Evolutionary conservation across 2,329 filamentous ascomycete species (phyloP), one percentile per base, ranked within the genome.

Genomic region (Pseudocercospora macadamiae): DNA sequence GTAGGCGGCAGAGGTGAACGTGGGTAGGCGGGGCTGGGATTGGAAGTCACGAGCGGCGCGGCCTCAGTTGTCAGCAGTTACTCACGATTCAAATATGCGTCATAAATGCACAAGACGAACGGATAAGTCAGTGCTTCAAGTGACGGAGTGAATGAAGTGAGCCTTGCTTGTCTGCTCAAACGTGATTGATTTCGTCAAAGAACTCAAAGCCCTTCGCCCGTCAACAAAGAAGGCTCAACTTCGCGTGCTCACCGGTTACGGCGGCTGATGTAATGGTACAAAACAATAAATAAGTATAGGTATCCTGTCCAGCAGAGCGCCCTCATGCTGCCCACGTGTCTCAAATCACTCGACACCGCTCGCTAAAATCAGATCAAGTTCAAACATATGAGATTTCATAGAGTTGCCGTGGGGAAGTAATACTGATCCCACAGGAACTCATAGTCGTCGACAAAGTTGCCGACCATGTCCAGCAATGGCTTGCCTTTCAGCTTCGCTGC

Each of bases 371-470:
- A 53, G 9, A 47, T 44, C 34, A 16, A 39, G 16, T 18, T 18
- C 36, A 16, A 18, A 39, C 14, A 23, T 4, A 28, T 25, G 6
- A 42, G n/a, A 26, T 44, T 34, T 71, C 70, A 84, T 62, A 83
- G 66, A 4, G 84, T 88, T 23, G 84, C 82, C 1, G 85, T 88
- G 16, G 85, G 82, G 75, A 97, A 99, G 76, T 97, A 96, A 75
- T 97, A 97, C 69, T 96, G 93, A 76, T 97, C 92, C 95, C 95
- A 99, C 28, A 99, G 81, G 74, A 96, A 97, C 75, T 96, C 91
- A 73, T 99, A 99, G 74, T 99, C 95, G 73, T 97, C 92, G 63
- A 97, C 76, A 45, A 99, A 89, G 57, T 90, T 91, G 7, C 88
- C 89, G 21, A 96, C 81, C 72, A 99, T 85, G 65, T 89, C 87